Percentiles rank a stretch among this genome's conserved stretches.
phyloP scores from a whole-genome alignment of 768 basidiomycete genomes.

The Hortiboletus campestris region DNA sequence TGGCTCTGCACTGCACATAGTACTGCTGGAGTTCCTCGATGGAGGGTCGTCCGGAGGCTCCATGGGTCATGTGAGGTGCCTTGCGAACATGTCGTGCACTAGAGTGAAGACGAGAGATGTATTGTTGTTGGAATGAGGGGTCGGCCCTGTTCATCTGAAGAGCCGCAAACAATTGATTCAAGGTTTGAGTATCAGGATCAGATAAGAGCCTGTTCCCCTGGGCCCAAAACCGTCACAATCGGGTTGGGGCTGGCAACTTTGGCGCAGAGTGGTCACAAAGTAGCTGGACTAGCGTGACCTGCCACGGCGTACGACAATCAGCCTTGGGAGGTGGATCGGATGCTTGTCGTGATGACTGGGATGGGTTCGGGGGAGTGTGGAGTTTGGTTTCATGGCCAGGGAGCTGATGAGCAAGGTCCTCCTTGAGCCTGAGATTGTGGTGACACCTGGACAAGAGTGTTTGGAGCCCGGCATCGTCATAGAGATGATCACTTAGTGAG shows the following conservation, averaged over 20 bases:
- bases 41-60: too few relatives aligned
- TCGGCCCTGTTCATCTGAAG: not conserved
- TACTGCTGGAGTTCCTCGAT: not conserved
- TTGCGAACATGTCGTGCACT: not conserved
- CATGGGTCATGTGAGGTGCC: too few relatives aligned
- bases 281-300: not conserved
- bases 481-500: too few relatives aligned
- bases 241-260: not conserved
- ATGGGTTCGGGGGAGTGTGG: not conserved
- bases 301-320: not conserved
- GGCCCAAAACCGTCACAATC: not conserved
- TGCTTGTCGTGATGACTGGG: not conserved
- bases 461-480: not conserved
- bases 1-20: not conserved
- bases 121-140: not conserved
- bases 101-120: not conserved
- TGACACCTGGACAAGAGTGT: not conserved
- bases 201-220: too few relatives aligned
- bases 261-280: not conserved
- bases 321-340: not conserved
- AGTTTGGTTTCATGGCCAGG: not conserved
- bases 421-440: not conserved
- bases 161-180: not conserved
- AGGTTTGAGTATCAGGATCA: not conserved
- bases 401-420: not conserved